phyloP scores from a whole-genome alignment of 352 stramenopile species.

The Phytopythium sindhum region DNA sequence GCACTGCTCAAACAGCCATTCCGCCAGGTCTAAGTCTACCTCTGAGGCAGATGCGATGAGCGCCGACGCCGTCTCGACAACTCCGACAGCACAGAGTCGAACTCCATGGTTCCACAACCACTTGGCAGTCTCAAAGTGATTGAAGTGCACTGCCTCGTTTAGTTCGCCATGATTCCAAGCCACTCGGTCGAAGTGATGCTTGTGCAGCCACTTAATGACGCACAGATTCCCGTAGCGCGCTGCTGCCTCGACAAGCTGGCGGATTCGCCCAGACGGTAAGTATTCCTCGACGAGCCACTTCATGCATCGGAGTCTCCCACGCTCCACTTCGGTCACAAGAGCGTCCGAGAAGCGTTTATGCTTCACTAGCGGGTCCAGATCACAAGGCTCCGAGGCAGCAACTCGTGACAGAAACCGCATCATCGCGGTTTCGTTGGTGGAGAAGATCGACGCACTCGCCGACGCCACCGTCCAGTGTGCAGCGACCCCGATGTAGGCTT shows the following conservation, averaged over 20 bases:
- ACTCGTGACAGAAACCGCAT: not conserved
- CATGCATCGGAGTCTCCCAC: not conserved
- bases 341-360: slow-evolving; percentile 1
- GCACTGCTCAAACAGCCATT: not conserved
- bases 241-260: not conserved
- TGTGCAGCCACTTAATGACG: not conserved
- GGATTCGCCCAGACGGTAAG: not conserved
- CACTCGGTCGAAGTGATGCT: not conserved
- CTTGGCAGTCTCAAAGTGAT: not conserved
- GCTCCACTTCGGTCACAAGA: not conserved
- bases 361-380: not conserved
- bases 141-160: not conserved
- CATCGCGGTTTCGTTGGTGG: not conserved
- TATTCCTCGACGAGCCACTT: slow-evolving; percentile 3
- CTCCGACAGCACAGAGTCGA: not conserved
- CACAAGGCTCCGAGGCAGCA: not conserved
- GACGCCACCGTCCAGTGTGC: not conserved
- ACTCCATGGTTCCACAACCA: not conserved
- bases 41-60: not conserved
- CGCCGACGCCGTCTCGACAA: too few relatives aligned
- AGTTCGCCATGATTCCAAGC: not conserved
- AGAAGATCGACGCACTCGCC: not conserved
- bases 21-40: not conserved
- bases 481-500: not conserved
- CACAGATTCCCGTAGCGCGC: not conserved